A percentile compares a stretch with the other conserved stretches of the same genome.
These are phyloP conservation scores for Parastagonospora nodorum DNA, from an alignment of 2,329 filamentous ascomycete species.

Conservation along the genomic window DNA sequence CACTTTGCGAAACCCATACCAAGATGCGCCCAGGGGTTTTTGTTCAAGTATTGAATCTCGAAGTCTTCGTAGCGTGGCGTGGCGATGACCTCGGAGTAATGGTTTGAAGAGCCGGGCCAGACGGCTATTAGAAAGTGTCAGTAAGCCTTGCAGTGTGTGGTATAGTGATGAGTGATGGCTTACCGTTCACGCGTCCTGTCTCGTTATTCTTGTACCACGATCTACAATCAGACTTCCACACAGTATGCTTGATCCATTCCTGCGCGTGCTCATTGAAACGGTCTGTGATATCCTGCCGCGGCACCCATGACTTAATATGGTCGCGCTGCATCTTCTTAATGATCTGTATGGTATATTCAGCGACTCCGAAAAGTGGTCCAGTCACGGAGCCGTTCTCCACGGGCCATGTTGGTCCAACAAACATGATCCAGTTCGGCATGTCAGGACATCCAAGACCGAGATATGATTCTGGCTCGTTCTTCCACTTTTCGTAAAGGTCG, in stretches of 20 bases:
- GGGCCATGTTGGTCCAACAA: conserved; percentile 48
- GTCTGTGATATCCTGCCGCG: conserved; percentile 49
- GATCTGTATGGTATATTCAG: conserved; percentile 49
- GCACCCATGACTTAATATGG: conserved; percentile 50
- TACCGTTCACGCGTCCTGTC: conserved; percentile 39
- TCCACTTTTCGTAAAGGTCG: conserved; percentile 49
- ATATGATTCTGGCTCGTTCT: conserved; percentile 47
- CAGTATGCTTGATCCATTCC: conserved; percentile 56
- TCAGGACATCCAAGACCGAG: conserved; percentile 50
- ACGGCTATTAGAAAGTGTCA: conserved; percentile 40
- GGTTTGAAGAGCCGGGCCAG: conserved; percentile 58
- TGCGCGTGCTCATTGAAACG: conserved; percentile 52
- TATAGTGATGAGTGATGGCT: not conserved
- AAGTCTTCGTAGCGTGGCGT: conserved; percentile 52
- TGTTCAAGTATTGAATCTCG: conserved; percentile 46
- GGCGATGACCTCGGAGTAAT: conserved; percentile 51
- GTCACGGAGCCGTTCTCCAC: conserved; percentile 55
- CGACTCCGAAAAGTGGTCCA: conserved; percentile 46
- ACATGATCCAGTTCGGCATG: conserved; percentile 52
- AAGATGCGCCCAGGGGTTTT: conserved; percentile 50
- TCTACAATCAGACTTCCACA: conserved; percentile 55
- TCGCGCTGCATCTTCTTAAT: conserved; percentile 55
- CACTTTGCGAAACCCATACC: conserved; percentile 48
- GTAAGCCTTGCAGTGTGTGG: too few relatives aligned
- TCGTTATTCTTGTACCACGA: conserved; percentile 54